Evolutionary conservation across 2,329 filamentous ascomycete species (phyloP).

Genomic region (Colletotrichum kahawae): DNA sequence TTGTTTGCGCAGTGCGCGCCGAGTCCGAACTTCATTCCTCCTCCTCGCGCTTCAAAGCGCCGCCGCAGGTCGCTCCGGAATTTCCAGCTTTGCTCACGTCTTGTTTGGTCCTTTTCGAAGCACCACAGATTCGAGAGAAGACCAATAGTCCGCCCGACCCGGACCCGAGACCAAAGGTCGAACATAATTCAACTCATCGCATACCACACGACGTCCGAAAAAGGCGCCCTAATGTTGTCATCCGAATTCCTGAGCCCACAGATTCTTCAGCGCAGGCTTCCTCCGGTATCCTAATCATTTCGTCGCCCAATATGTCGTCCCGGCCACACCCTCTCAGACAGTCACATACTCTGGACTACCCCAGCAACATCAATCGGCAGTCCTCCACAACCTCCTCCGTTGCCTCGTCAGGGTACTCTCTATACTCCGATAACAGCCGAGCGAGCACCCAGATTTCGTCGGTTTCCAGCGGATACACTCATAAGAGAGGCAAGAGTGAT

Average conservation of each 20-base stretch:
- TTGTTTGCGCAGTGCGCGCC: constrained; percentile 21
- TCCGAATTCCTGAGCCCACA: constrained; percentile 25
- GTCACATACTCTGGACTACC: constrained; percentile 55
- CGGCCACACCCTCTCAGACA: constrained; percentile 64
- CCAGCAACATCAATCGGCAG: constrained; percentile 58
- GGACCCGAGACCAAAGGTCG: background rate
- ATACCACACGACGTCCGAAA: constrained; percentile 11
- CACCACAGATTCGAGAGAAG: background rate
- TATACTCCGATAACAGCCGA: constrained; percentile 62
- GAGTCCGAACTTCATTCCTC: background rate
- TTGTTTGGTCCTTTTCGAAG: background rate
- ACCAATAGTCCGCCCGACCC: background rate
- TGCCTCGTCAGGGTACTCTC: constrained; percentile 72
- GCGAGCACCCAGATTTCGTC: constrained; percentile 77
- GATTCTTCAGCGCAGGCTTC: constrained; percentile 28
- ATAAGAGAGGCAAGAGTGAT: constrained; percentile 81
- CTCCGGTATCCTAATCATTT: constrained; percentile 17
- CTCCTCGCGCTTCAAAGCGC: background rate
- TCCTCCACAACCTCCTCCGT: constrained; percentile 74
- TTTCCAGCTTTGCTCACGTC: background rate
- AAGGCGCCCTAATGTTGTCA: constrained; percentile 31
- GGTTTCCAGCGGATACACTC: constrained; percentile 69
- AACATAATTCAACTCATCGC: constrained; percentile 3
- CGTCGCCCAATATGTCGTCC: constrained; percentile 54
- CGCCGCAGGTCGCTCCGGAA: constrained; percentile 2